These are phyloP conservation scores for Tephrocybe rancida DNA, from an alignment of 768 basidiomycete species.

Conservation along the genomic window DNA sequence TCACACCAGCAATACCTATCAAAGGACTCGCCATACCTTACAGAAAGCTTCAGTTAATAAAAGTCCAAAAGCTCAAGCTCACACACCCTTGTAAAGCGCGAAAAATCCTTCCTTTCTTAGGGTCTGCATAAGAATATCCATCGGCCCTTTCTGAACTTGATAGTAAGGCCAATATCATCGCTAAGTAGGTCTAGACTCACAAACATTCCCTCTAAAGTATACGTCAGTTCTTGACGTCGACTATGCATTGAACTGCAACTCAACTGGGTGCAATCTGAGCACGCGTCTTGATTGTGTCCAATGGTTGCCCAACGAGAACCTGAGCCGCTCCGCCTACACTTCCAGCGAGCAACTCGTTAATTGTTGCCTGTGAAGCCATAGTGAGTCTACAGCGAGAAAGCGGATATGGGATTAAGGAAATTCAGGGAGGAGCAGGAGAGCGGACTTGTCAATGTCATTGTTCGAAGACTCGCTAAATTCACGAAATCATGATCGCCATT, in stretches of 20 bases:
- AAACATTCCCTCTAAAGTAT: conserved; percentile 76
- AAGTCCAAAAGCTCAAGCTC: background rate
- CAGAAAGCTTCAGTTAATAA: background rate
- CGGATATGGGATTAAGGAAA: background rate
- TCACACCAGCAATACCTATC: conserved; percentile 92
- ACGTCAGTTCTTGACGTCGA: conserved; percentile 2
- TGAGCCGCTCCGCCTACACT: conserved; percentile 94
- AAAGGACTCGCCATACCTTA: conserved; percentile 90
- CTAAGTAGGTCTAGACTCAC: conserved; percentile 45
- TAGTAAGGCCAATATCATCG: background rate
- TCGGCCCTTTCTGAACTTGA: conserved; percentile 76
- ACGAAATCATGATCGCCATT: conserved; percentile 11
- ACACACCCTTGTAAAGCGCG: conserved; percentile 90
- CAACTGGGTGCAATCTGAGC: conserved; percentile 86
- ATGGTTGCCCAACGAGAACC: conserved; percentile 91
- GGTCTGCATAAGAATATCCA: conserved; percentile 88
- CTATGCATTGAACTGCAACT: conserved; percentile 21
- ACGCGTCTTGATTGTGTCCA: conserved; percentile 88
- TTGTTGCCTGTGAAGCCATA: conserved; percentile 46
- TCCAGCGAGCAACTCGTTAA: conserved; percentile 86
- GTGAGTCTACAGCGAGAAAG: background rate
- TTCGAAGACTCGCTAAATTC: too few species aligned
- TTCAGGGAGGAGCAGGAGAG: background rate
- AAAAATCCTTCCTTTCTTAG: conserved; percentile 88
- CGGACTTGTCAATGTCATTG: too few species aligned